Conservation (phyloP, 1,284 basidiomycete genomes). For the Sporisorium reilianum region DNA sequence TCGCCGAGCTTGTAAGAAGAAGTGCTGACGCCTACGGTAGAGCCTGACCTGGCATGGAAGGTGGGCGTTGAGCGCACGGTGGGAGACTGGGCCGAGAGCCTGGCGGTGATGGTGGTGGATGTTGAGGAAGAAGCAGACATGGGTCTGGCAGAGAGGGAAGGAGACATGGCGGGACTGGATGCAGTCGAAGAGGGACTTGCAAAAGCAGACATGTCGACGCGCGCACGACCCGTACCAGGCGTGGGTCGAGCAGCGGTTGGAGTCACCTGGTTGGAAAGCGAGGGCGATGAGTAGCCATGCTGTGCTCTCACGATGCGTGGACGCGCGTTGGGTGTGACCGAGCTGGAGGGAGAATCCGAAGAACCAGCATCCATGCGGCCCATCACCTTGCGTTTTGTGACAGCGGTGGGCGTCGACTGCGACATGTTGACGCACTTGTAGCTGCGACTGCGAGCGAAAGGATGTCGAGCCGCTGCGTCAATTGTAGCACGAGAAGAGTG, state of each 20-base stretch:
- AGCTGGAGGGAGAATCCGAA: conserved; percentile 31
- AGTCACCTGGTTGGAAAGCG: conserved; percentile 27
- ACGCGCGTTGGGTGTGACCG: conserved; percentile 37
- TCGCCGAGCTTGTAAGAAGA: conserved; percentile 25
- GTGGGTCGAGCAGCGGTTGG: conserved; percentile 21
- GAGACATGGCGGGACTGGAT: conserved; percentile 44
- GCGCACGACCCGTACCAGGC: conserved; percentile 28
- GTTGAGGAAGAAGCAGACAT: conserved; percentile 24
- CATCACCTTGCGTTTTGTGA: conserved; percentile 52
- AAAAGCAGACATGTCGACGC: conserved; percentile 49
- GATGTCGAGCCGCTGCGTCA: background rate
- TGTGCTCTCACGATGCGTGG: conserved; percentile 40
- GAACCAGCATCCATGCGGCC: conserved; percentile 39
- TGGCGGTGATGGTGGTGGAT: conserved; percentile 19
- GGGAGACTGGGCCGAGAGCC: conserved; percentile 31
- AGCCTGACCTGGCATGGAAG: conserved; percentile 26
- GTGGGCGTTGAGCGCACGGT: conserved; percentile 29
- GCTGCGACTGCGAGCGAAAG: conserved; percentile 1
- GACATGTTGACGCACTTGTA: conserved; percentile 19
- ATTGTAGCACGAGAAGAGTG: background rate
- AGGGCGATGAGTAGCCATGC: conserved; percentile 43
- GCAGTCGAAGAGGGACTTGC: conserved; percentile 28
- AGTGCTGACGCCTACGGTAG: conserved; percentile 15
- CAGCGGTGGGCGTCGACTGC: conserved; percentile 38
- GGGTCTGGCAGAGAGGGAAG: conserved; percentile 19